Conservation (phyloP, 2,329 filamentous ascomycete genomes). For the Chalaropsis thielavioides region DNA sequence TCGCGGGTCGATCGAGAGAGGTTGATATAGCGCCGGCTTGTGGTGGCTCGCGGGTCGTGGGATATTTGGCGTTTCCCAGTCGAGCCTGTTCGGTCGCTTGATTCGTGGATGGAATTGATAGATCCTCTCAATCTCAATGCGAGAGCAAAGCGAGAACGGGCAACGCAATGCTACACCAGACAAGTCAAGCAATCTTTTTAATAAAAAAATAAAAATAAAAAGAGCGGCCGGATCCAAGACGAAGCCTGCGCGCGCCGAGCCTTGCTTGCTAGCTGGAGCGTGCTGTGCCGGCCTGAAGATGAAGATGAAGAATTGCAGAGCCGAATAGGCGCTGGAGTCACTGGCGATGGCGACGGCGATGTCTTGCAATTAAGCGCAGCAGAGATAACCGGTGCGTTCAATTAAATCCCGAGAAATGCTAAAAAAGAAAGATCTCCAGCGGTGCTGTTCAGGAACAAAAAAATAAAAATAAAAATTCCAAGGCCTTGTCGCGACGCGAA, state of each 20-base stretch:
- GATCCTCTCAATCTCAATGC: not conserved
- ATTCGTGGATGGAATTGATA: too few species aligned
- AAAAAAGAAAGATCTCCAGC: not conserved
- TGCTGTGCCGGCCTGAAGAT: not conserved
- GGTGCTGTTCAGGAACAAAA: not conserved
- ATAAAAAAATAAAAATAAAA: not conserved
- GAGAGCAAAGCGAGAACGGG: not conserved
- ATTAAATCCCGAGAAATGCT: not conserved
- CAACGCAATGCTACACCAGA: too few species aligned
- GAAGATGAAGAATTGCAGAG: too few species aligned
- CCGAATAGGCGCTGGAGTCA: too few species aligned
- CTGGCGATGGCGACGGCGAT: too few species aligned
- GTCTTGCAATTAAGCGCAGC: too few species aligned
- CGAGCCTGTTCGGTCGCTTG: too few species aligned
- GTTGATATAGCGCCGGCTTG: too few species aligned
- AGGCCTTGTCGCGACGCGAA: conserved; percentile 1
- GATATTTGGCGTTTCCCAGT: too few species aligned
- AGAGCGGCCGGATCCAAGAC: not conserved
- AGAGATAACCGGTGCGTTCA: too few species aligned
- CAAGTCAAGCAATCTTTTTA: not conserved
- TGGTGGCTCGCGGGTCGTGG: too few species aligned
- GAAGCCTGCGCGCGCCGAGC: not conserved
- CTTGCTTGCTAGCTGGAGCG: not conserved
- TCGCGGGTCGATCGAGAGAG: too few species aligned
- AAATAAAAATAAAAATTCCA: not conserved